phyloP scores from a whole-genome alignment of 1,284 basidiomycete genomes.

The Trichosporon sp. region DNA sequence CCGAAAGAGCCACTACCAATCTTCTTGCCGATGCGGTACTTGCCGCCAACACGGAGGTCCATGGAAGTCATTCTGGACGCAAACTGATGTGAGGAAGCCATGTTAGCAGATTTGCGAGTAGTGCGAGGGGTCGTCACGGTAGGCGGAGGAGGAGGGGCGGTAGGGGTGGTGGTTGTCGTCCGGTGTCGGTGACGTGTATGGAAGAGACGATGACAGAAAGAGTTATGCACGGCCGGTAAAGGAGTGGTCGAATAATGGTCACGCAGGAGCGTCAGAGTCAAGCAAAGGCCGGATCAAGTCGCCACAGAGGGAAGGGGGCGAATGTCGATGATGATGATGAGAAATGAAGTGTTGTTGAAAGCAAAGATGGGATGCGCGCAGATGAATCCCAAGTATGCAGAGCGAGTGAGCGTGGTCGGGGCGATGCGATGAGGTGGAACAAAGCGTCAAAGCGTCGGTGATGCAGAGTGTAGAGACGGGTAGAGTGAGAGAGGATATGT shows the following conservation, averaged over 20 bases:
- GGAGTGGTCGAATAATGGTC: not conserved
- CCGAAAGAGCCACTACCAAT: conserved; percentile 98
- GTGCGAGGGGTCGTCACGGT: not conserved
- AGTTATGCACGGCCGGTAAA: conserved; percentile 2
- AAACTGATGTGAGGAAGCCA: conserved; percentile 4
- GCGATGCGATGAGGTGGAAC: not conserved
- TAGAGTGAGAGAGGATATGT: not conserved
- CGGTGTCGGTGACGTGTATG: not conserved
- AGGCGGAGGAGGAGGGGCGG: too few relatives aligned
- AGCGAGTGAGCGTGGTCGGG: not conserved
- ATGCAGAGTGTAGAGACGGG: not conserved
- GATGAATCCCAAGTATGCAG: not conserved
- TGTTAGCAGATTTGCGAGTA: not conserved
- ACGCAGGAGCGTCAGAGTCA: not conserved
- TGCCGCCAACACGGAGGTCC: conserved; percentile 94
- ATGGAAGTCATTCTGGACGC: conserved; percentile 52
- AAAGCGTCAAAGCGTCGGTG: not conserved
- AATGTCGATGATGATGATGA: not conserved
- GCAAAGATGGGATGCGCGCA: not conserved
- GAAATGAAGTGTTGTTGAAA: not conserved
- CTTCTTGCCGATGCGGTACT: conserved; percentile 99
- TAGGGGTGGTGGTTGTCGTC: not conserved
- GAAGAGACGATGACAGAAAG: not conserved
- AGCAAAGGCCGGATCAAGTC: not conserved
- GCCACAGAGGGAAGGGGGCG: not conserved